phyloP scores from a whole-genome alignment of 169 alveolate genomes.

The Plasmodium blacklocki region DNA sequence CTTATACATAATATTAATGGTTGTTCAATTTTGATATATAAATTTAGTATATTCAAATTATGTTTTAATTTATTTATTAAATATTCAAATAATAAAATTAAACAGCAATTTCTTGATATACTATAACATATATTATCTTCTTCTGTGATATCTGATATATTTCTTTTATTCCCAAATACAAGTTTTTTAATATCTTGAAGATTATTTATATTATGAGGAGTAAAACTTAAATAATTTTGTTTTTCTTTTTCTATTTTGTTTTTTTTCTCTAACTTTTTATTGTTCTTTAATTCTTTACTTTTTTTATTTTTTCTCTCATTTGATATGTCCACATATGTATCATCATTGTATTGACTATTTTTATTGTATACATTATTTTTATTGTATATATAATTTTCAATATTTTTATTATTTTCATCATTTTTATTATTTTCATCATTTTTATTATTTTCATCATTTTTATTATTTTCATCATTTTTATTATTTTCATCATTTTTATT shows the following conservation, averaged over 20 bases:
- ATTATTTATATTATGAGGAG: slow-evolving; percentile 10
- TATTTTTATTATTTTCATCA: neutral
- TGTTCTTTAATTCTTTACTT: neutral
- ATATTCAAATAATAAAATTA: slow-evolving; percentile 37
- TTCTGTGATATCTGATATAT: slow-evolving; percentile 49
- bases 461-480: too few relatives aligned
- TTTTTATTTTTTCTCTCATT: neutral
- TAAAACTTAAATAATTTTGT: slow-evolving; percentile 26
- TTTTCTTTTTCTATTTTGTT: neutral
- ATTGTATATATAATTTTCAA: neutral
- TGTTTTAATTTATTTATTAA: slow-evolving; percentile 22
- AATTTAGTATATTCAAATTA: slow-evolving; percentile 26
- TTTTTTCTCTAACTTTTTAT: neutral
- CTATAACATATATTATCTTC: slow-evolving; percentile 71
- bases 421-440: neutral
- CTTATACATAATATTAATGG: slow-evolving; percentile 68
- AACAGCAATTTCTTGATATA: slow-evolving; percentile 33
- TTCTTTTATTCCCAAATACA: slow-evolving; percentile 70
- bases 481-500: too few relatives aligned
- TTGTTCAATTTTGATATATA: slow-evolving; percentile 56
- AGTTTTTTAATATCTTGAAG: slow-evolving; percentile 41
- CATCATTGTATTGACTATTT: too few relatives aligned
- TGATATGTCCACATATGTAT: too few relatives aligned
- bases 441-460: too few relatives aligned
- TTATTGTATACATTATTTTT: neutral